Conservation (phyloP, 129 eudicot species). For the Tagetes erecta region DNA sequence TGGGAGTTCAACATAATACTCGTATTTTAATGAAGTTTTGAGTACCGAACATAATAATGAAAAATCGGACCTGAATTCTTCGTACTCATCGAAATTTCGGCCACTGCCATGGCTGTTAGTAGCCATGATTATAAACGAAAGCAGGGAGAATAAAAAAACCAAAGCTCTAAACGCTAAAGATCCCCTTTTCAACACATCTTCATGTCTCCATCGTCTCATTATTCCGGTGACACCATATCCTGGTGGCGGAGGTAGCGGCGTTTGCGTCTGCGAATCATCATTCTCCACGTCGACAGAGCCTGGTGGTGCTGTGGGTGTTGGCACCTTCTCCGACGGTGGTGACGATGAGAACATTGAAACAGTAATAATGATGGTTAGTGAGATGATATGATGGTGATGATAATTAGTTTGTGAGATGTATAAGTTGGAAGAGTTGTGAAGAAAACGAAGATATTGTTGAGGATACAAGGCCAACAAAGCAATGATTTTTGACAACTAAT, state of each 20-base stretch:
- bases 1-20: too few relatives aligned
- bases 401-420: too few relatives aligned
- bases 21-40: too few relatives aligned
- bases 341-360: conserved; percentile 6
- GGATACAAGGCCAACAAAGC: too few relatives aligned
- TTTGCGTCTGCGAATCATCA: conserved; percentile 3
- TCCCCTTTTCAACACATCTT: conserved; percentile 56
- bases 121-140: conserved; percentile 79
- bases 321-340: conserved; percentile 30
- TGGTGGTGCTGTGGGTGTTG: conserved; percentile 38
- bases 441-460: too few relatives aligned
- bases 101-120: conserved; percentile 65
- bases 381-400: too few relatives aligned
- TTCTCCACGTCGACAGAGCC: conserved; percentile 21
- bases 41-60: background rate
- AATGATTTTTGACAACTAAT: too few relatives aligned
- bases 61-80: conserved; percentile 58
- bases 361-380: too few relatives aligned
- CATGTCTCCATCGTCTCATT: conserved; percentile 61
- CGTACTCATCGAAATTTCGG: conserved; percentile 54
- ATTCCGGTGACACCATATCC: conserved; percentile 51
- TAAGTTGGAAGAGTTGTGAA: too few relatives aligned
- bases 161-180: conserved; percentile 41
- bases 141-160: conserved; percentile 57
- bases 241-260: conserved; percentile 39